Base-by-base conservation (phyloP, 345 rosid species). In the Reutealis trisperma region DNA sequence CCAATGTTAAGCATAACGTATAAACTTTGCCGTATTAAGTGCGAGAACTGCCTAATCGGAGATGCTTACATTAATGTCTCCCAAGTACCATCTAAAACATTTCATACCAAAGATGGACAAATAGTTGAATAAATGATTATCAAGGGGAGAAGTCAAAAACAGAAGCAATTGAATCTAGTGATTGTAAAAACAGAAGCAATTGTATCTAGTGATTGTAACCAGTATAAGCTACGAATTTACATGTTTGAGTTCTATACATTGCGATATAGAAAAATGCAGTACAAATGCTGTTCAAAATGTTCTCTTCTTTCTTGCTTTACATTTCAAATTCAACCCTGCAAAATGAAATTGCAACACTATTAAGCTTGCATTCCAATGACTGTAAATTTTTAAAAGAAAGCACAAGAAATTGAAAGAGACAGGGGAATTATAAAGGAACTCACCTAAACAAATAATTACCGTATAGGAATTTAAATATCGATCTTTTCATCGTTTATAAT, bases 311-410 rank as follows among this genome's bases (percentile, higher is more conserved):
- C 15, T 24, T 22, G 16, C 73, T 70, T 3, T 70, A 55, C 63
- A 71, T 70, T 51, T 70, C 58, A 70, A 21, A 52, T 18, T 32
- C 12, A 55, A 54, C 45, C 73, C 74, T 71, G 74, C 63, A 71
- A 71, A 71, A 27, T 8, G 34, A 14, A 70, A 30, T 8, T 25
- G 25, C 73, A 52, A 70, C 7, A 19, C 14, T 12, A 19, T 70
- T n/a, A 70, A 70, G 14, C 22, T 54, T 25, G 45, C 60, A 51
- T 30, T 70, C 13, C 12, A 47, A 0, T 18, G 1, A 52, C 13
- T 52, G 61, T 24, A 54, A 71, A 55, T 55, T 52, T 54, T 18
- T 54, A 25, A 32, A 22, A 55, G 44, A 22, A 25, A 68, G 21
- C 59, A 5, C 22, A 16, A 54, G 8, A 54, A 54, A 37, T 37